Percentiles rank a stretch among this genome's conserved stretches.
phyloP scores from a whole-genome alignment of 495 filamentous ascomycete genomes.

The Umbilicaria muhlenbergii region DNA sequence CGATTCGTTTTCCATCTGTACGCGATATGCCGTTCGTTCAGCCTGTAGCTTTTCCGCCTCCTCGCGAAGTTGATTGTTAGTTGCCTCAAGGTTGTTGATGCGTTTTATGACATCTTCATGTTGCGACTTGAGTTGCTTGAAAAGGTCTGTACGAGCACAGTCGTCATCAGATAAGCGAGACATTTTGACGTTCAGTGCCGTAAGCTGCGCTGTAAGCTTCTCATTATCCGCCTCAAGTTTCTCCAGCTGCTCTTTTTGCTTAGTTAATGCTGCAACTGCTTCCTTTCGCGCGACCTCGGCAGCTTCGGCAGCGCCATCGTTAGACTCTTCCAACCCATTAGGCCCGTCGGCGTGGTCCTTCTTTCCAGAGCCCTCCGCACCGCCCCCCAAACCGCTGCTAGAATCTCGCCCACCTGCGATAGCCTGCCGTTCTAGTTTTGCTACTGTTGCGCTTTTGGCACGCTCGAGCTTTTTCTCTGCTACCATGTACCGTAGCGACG shows the following conservation, averaged over 20 bases:
- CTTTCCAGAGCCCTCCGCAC: constrained; percentile 37
- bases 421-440: constrained; percentile 82
- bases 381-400: constrained; percentile 36
- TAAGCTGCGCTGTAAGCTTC: constrained; percentile 61
- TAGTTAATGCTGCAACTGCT: constrained; percentile 53
- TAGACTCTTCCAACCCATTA: constrained; percentile 27
- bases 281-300: constrained; percentile 57
- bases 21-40: constrained; percentile 69
- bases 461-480: constrained; percentile 90
- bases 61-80: constrained; percentile 69
- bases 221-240: constrained; percentile 66
- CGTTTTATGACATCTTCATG: constrained; percentile 85
- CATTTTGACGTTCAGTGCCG: constrained; percentile 46
- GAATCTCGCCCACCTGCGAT: constrained; percentile 43
- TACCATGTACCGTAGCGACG: constrained; percentile 79
- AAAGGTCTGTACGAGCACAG: constrained; percentile 79
- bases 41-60: constrained; percentile 71
- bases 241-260: constrained; percentile 78
- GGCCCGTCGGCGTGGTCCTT: constrained; percentile 22
- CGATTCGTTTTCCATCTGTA: constrained; percentile 62
- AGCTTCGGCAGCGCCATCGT: constrained; percentile 35
- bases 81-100: constrained; percentile 81
- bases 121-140: constrained; percentile 77
- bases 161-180: constrained; percentile 66
- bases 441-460: constrained; percentile 70